phyloP scores from a whole-genome alignment of 805 yeast species.

The Candida pini region DNA sequence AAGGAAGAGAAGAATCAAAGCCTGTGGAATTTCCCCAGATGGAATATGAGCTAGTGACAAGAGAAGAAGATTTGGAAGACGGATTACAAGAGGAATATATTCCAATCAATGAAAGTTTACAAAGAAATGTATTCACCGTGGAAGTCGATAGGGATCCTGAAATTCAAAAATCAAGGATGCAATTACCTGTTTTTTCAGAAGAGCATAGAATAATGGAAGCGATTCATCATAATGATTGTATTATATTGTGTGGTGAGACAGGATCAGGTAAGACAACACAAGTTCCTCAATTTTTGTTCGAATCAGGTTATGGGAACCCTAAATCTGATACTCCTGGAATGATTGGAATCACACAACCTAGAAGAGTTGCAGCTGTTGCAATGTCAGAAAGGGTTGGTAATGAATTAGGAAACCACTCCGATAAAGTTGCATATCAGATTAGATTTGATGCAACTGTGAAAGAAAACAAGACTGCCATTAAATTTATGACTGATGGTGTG shows the following conservation, averaged over 20 bases:
- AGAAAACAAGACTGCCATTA: slow-evolving; percentile 63
- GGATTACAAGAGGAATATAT: slow-evolving; percentile 57
- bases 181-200: slow-evolving; percentile 83
- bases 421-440: slow-evolving; percentile 73
- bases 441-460: slow-evolving; percentile 69
- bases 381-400: slow-evolving; percentile 78
- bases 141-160: slow-evolving; percentile 59
- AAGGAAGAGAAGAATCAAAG: slow-evolving; percentile 48
- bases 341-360: slow-evolving; percentile 95
- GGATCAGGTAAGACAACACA: slow-evolving; percentile 99
- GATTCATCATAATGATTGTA: slow-evolving; percentile 83
- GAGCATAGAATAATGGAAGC: slow-evolving; percentile 96
- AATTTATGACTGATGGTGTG: slow-evolving; percentile 95
- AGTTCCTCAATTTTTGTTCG: slow-evolving; percentile 92
- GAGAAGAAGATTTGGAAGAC: slow-evolving; percentile 68
- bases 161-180: slow-evolving; percentile 61
- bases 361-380: slow-evolving; percentile 91
- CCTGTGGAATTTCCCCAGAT: slow-evolving; percentile 46
- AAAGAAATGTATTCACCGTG: slow-evolving; percentile 63
- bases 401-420: slow-evolving; percentile 70
- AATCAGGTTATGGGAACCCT: slow-evolving; percentile 76
- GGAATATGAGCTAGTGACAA: slow-evolving; percentile 49
- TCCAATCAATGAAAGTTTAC: slow-evolving; percentile 47
- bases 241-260: slow-evolving; percentile 93
- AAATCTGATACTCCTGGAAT: slow-evolving; percentile 74